phyloP scores from a whole-genome alignment of 441 rosid genomes.

The Hura crepitans region DNA sequence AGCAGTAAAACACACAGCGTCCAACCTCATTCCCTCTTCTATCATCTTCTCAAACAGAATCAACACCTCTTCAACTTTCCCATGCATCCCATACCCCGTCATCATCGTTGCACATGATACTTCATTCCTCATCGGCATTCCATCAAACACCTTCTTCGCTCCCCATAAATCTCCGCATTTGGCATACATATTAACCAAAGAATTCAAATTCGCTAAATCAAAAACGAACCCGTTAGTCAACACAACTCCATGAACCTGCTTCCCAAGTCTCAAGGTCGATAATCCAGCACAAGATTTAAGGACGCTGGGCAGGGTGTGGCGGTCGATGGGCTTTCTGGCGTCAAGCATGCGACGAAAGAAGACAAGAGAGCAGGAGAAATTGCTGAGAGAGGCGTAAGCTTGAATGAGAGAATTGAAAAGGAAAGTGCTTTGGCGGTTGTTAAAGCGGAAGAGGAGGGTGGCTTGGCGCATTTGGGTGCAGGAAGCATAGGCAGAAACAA shows the following conservation, averaged over 20 bases:
- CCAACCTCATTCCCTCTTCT: constrained; percentile 46
- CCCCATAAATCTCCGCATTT: constrained; percentile 59
- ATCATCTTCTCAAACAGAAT: constrained; percentile 50
- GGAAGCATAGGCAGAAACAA: constrained; percentile 35
- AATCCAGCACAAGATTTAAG: constrained; percentile 60
- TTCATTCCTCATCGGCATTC: constrained; percentile 61
- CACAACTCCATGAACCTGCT: constrained; percentile 50
- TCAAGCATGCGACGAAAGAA: constrained; percentile 29
- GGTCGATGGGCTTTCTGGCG: constrained; percentile 36
- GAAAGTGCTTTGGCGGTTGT: constrained; percentile 29
- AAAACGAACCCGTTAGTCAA: constrained; percentile 50
- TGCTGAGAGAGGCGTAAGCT: constrained; percentile 29
- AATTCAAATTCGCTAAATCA: constrained; percentile 54
- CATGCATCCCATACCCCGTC: constrained; percentile 59
- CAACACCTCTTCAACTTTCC: constrained; percentile 49
- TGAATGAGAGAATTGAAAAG: constrained; percentile 35
- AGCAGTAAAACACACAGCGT: constrained; percentile 54
- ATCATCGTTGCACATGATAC: constrained; percentile 70
- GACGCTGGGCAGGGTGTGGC: constrained; percentile 64
- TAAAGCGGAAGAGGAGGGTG: constrained; percentile 28
- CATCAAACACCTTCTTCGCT: constrained; percentile 47
- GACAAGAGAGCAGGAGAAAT: constrained; percentile 27
- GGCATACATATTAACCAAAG: constrained; percentile 59
- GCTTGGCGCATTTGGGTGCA: constrained; percentile 33
- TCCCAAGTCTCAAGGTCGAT: constrained; percentile 50